Conservation (phyloP, 164 flowering plant genomes). For the Berberis vulgaris region DNA sequence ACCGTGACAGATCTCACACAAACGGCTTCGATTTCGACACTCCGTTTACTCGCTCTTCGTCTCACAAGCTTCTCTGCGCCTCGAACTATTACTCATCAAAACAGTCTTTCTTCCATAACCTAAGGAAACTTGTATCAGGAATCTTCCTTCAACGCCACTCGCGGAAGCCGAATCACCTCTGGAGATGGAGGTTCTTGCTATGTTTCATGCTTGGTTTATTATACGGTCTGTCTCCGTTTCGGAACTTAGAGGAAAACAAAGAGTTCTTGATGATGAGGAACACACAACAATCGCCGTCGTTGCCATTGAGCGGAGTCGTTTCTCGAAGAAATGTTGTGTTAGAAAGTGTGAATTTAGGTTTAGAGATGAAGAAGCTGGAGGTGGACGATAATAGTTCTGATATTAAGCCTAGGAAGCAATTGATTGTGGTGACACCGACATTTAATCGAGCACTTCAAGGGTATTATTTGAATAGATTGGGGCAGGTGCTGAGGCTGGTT, state of each 20-base stretch:
- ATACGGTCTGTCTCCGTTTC: constrained; percentile 58
- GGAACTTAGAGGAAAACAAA: constrained; percentile 19
- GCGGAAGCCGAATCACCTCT: constrained; percentile 23
- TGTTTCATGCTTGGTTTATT: constrained; percentile 62
- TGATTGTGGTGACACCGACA: constrained; percentile 85
- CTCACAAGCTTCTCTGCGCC: constrained; percentile 28
- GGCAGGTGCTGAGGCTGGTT: constrained; percentile 56
- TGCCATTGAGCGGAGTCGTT: constrained; percentile 2
- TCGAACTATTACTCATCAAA: constrained; percentile 15
- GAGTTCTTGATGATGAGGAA: constrained; percentile 35
- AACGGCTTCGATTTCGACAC: constrained; percentile 29
- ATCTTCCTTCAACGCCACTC: constrained; percentile 15
- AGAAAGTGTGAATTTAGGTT: constrained; percentile 21
- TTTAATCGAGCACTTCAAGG: constrained; percentile 78
- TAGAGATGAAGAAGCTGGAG: not conserved
- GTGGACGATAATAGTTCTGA: constrained; percentile 13
- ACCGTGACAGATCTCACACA: constrained; percentile 39
- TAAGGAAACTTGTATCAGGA: constrained; percentile 23
- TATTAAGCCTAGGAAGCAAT: constrained; percentile 36
- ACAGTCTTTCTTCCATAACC: not conserved
- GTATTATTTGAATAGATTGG: constrained; percentile 57
- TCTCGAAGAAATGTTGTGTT: constrained; percentile 14
- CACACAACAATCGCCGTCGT: constrained; percentile 16
- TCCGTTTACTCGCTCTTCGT: constrained; percentile 19
- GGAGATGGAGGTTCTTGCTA: constrained; percentile 34